A percentile compares a stretch with the other conserved stretches of the same genome.
phyloP scores from a whole-genome alignment of 192 early-diverging fungal species.

The Coemansia aciculifera region DNA sequence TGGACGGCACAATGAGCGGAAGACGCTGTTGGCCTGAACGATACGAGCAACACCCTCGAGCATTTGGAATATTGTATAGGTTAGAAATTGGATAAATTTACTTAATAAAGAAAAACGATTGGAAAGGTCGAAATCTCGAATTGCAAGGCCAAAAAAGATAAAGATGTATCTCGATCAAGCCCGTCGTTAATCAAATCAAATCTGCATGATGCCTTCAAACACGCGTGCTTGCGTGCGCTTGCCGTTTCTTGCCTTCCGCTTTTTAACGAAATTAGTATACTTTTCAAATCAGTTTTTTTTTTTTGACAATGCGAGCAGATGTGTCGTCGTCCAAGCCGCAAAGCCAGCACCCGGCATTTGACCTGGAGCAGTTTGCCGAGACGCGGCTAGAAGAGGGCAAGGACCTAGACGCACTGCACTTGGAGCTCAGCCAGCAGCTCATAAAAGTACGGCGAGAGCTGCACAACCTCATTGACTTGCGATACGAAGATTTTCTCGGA shows the following conservation, averaged over 20 bases:
- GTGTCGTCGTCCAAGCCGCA: conserved; percentile 13
- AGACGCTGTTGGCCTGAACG: conserved; percentile 38
- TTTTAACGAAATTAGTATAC: background rate
- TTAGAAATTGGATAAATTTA: background rate
- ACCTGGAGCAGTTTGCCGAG: conserved; percentile 25
- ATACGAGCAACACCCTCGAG: conserved; percentile 40
- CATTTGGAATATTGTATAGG: conserved; percentile 13
- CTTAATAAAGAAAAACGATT: background rate
- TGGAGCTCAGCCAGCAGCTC: conserved; percentile 29
- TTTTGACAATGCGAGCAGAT: conserved; percentile 31
- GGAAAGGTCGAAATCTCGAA: background rate
- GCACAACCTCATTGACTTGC: conserved; percentile 28
- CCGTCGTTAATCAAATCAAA: background rate
- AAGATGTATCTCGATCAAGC: conserved; percentile 4
- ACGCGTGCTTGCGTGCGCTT: background rate
- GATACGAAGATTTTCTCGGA: conserved; percentile 45
- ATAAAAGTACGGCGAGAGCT: conserved; percentile 21
- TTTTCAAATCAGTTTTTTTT: background rate
- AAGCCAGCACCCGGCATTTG: conserved; percentile 18
- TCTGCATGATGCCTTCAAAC: background rate
- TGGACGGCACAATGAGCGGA: conserved; percentile 53
- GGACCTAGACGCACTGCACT: conserved; percentile 18
- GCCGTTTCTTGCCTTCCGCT: background rate
- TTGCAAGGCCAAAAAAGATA: background rate
- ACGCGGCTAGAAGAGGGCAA: conserved; percentile 29